Percentiles rank a stretch among this genome's conserved stretches.
These are phyloP conservation scores for Aspergillus sclerotiicarbonarius DNA, from an alignment of 495 filamentous ascomycete species.

Conservation along the genomic window DNA sequence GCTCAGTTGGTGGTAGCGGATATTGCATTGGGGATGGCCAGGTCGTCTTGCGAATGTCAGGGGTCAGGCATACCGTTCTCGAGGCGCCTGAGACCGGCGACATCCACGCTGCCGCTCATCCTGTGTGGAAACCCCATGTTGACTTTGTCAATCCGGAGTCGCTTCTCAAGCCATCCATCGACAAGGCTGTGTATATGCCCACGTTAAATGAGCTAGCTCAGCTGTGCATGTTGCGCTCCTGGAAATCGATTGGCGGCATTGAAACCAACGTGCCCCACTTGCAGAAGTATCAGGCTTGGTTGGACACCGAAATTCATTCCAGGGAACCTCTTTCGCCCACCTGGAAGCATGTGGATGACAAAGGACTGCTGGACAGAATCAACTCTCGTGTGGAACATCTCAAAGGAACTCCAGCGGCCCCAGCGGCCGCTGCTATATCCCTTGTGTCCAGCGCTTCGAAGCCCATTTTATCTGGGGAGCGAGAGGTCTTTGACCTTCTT, in stretches of 20 bases:
- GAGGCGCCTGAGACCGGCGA: neutral
- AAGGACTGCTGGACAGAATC: too few relatives aligned
- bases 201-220: neutral
- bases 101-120: neutral
- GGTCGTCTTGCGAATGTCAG: neutral
- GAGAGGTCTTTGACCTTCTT: neutral
- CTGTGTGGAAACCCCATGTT: neutral
- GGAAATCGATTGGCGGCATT: neutral
- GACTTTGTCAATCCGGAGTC: neutral
- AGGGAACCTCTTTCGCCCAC: too few relatives aligned
- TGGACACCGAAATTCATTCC: too few relatives aligned
- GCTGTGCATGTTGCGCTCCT: neutral
- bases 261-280: neutral
- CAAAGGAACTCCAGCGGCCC: too few relatives aligned
- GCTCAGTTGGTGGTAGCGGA: too few relatives aligned
- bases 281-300: neutral
- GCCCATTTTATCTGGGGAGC: too few relatives aligned
- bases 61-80: neutral
- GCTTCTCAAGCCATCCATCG: neutral
- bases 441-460: too few relatives aligned
- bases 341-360: too few relatives aligned
- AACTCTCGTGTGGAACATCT: too few relatives aligned
- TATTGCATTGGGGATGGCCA: too few relatives aligned
- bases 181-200: neutral
- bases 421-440: too few relatives aligned